Conservation (phyloP, 2,329 filamentous ascomycete genomes). For the Fusarium avenaceum region DNA sequence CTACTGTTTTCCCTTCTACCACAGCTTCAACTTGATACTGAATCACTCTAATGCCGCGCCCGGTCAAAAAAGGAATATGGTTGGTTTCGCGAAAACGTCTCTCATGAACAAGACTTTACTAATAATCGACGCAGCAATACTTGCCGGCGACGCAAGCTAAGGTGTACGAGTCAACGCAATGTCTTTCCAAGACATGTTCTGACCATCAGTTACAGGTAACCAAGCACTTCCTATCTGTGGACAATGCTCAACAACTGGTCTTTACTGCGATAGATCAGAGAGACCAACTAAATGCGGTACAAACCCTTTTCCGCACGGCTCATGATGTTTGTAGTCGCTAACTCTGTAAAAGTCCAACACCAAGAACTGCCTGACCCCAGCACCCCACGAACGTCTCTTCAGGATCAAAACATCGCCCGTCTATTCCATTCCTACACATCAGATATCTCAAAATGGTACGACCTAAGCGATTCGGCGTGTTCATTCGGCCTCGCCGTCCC, state of each 20-base stretch:
- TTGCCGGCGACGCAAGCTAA: conserved; percentile 55
- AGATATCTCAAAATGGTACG: conserved; percentile 61
- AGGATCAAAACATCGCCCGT: conserved; percentile 50
- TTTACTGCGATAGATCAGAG: conserved; percentile 54
- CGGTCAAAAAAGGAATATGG: conserved; percentile 43
- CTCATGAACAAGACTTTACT: background rate
- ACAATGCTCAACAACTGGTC: conserved; percentile 50
- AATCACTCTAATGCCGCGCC: conserved; percentile 38
- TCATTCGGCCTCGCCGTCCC: conserved; percentile 56
- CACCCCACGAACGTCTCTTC: conserved; percentile 50
- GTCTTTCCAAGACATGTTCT: background rate
- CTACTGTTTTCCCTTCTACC: background rate
- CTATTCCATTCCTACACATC: conserved; percentile 58
- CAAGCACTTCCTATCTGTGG: conserved; percentile 52
- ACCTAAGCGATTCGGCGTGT: conserved; percentile 57
- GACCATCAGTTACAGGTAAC: conserved; percentile 47
- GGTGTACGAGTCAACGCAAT: conserved; percentile 45
- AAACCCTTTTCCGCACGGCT: too few species aligned
- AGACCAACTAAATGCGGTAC: too few species aligned
- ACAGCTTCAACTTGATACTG: background rate
- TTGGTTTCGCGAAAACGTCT: rapidly evolving
- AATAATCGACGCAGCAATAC: conserved; percentile 50
- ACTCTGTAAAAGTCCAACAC: conserved; percentile 13
- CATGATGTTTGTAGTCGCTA: background rate
- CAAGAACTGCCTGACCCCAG: conserved; percentile 20